phyloP scores from a whole-genome alignment of 352 stramenopile genomes.

The Phytopythium ostracodes region DNA sequence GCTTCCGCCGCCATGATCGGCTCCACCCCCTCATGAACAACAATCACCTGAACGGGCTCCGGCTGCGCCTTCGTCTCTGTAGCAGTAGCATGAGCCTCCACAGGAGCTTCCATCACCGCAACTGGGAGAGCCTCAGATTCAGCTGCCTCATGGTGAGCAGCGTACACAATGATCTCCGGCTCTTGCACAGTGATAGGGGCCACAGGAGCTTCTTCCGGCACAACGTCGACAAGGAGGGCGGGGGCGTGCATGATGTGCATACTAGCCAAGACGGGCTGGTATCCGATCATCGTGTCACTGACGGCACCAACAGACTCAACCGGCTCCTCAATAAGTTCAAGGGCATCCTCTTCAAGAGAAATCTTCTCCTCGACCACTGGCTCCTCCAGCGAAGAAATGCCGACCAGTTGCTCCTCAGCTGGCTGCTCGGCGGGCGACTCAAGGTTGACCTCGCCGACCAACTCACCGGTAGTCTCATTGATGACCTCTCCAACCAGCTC shows the following conservation, averaged over 20 bases:
- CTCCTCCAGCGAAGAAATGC: too few relatives aligned
- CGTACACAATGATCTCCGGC: background rate
- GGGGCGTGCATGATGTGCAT: too few relatives aligned
- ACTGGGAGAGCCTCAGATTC: background rate
- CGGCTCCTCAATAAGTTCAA: background rate
- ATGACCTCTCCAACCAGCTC: background rate
- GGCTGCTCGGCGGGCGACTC: background rate
- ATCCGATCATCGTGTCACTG: too few relatives aligned
- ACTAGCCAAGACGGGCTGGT: too few relatives aligned
- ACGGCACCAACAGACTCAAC: background rate
- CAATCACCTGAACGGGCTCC: background rate
- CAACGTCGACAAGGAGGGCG: too few relatives aligned
- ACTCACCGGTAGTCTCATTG: background rate
- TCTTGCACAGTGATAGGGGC: too few relatives aligned
- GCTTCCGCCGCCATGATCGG: background rate
- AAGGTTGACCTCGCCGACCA: background rate
- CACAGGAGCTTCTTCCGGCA: too few relatives aligned
- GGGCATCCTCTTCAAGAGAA: background rate
- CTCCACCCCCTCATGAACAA: background rate
- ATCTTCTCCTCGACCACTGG: background rate
- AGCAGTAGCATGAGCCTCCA: background rate
- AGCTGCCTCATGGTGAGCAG: background rate
- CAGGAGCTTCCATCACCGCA: background rate
- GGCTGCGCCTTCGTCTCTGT: background rate
- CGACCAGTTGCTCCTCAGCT: too few relatives aligned